Evolutionary conservation across 116 monocot genomes (phyloP).

Genomic region (Zostera marina): DNA sequence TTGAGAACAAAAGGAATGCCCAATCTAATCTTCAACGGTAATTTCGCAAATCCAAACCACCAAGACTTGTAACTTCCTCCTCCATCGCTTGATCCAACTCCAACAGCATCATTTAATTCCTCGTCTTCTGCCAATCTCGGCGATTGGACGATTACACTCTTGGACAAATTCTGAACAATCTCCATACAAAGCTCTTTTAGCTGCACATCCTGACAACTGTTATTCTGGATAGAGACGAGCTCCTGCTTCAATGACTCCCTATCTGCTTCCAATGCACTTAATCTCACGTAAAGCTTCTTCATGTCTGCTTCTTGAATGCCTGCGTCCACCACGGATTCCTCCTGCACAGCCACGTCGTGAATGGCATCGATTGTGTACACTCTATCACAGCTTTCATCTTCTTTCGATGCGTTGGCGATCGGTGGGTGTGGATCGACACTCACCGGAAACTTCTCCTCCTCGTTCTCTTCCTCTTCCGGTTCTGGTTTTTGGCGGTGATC

Average conservation of each 20-base stretch:
- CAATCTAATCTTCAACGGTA: neutral
- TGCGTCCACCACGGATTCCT: neutral
- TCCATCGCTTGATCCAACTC: constrained; percentile 3
- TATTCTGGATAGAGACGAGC: constrained; percentile 41
- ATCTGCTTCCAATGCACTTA: constrained; percentile 78
- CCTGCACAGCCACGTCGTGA: constrained; percentile 3
- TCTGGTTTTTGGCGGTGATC: no score
- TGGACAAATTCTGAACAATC: constrained; percentile 60
- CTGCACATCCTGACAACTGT: constrained; percentile 53
- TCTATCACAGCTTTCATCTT: constrained; percentile 22
- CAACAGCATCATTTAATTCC: neutral
- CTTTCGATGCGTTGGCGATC: constrained; percentile 2
- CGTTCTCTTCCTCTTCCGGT: no score
- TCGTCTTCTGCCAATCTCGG: neutral
- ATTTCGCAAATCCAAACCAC: neutral
- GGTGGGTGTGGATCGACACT: no score
- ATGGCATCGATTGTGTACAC: constrained; percentile 57
- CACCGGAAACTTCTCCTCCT: constrained; percentile 10
- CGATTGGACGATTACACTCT: constrained; percentile 14
- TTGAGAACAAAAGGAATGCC: neutral
- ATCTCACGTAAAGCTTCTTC: constrained; percentile 48
- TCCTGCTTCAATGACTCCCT: constrained; percentile 72
- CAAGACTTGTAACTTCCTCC: constrained; percentile 5
- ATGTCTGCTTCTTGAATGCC: constrained; percentile 32
- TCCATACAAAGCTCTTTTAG: constrained; percentile 36